Base-by-base conservation (phyloP, 2,329 filamentous ascomycete genomes). In the Aspergillus sp. region DNA sequence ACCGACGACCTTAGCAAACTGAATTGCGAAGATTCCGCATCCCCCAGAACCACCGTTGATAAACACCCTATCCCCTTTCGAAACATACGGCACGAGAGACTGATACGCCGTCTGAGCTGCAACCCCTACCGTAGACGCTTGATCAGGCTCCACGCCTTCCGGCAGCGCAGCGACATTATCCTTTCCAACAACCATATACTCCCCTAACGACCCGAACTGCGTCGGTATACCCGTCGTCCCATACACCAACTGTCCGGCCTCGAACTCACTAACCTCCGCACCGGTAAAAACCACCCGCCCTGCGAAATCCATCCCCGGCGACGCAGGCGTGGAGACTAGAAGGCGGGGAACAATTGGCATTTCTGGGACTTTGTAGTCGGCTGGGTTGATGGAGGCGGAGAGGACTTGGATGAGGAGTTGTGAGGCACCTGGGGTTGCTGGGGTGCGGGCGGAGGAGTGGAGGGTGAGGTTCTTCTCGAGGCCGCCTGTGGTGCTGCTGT, bases 1-100 rank as follows among this genome's bases (percentile, higher is more conserved):
- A 0, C 81, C 82, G 3, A 80, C 58, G 0, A 70, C 68, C 60
- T 84, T 85, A 7, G 82, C 82, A 41, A 85, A 75, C 59, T 86
- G 83, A 46, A 86, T 79, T 0, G 73, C 77, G 49, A 75, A 83
- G 0, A 75, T 73, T 0, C 83, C 83, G 1, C 73, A 76, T 0
- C 83, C 83, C 7, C 83, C 83, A 5, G 75, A 80, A 0, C 81
- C 82, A 10, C 81, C 82, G 53, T 85, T 85, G 61, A 85, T 76
- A 57, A 85, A 80, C 6, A 86, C 71, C 55, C 73, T 76, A 45
- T 78, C 73, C n/a, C 80, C 80, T 3, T 63, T 51, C 19, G 69
- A 67, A 42, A 76, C 72, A 48, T 73, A 62, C 1, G 71, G 70
- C n/a, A 76, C 61, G 20, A 80, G 65, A 27, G 63, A 59, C 57